Base-by-base conservation (phyloP, 306 rosid genomes). In the Abrus precatorius region DNA sequence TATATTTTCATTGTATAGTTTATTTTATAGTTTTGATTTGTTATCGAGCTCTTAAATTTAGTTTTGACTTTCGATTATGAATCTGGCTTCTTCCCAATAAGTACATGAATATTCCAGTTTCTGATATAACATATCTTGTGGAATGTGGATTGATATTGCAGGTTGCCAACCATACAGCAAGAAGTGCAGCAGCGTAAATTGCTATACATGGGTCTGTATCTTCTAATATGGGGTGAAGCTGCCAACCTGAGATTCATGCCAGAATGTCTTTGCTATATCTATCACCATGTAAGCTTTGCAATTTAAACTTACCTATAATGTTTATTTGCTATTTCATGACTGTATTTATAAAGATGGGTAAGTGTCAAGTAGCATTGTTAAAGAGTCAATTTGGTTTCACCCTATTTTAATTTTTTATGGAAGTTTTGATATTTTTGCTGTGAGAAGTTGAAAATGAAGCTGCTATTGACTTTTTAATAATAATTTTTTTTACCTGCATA, bases 151-250 rank as follows among this genome's bases (percentile, higher is more conserved):
- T 50, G 40, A 55, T 71, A 33, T 81, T 90, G 79, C 90, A 95
- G 99, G 99, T 85, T 95, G 81, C 99, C 99, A 54, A 95, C 98
- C 34, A 95, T 95, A 85, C 99, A 95, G 84, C 99, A 95, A 84
- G 99, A 95, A 88, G 99, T 95, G 82, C 99, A 93, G 80, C 99
- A 95, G 80, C 96, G 99, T 59, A 95, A 95, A 77, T 91, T 95
- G 69, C 91, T 95, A 5, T 95, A 95, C 87, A 95, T 91, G 99
- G 97, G 97, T 49, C 90, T 95, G 28, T 95, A 95, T 89, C 99
- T 95, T 88, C 86, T 95, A 75, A 95, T 95, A 75, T 95, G 99
- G 99, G 99, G 99, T 66, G 99, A 95, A 90, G 99, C 99, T 5
- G 99, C 99, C 65, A 95, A 95, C 82, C 80, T 95, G 81, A 92